These are phyloP conservation scores for Cladophialophora yegresii DNA, from an alignment of 2,329 filamentous ascomycete genomes.

Conservation along the genomic window DNA sequence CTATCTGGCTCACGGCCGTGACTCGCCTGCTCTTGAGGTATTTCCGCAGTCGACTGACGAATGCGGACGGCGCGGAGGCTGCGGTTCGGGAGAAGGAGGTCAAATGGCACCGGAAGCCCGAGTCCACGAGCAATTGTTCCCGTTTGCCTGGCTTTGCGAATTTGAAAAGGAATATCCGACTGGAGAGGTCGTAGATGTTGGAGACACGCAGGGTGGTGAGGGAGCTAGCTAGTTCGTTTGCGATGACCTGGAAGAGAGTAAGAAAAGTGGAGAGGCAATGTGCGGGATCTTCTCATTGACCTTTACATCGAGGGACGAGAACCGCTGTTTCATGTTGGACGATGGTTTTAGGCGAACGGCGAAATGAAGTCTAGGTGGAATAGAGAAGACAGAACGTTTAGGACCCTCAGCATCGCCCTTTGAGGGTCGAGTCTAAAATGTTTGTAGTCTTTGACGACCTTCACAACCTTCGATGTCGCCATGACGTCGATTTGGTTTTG, in stretches of 20 bases:
- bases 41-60: conserved; percentile 83
- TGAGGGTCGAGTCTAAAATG: not conserved
- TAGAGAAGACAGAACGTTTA: not conserved
- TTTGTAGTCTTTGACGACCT: not conserved
- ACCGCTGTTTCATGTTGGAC: conserved; percentile 59
- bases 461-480: not conserved
- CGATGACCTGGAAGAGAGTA: conserved; percentile 69
- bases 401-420: not conserved
- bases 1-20: conserved; percentile 78
- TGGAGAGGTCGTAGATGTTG: conserved; percentile 92
- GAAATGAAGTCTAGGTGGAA: not conserved
- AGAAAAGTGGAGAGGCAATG: conserved; percentile 12
- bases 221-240: conserved; percentile 80
- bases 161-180: conserved; percentile 89
- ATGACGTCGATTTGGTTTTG: conserved; percentile 20
- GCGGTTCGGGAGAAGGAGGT: conserved; percentile 88
- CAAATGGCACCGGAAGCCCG: conserved; percentile 91
- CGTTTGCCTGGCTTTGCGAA: conserved; percentile 87
- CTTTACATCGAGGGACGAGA: conserved; percentile 61
- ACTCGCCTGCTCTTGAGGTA: conserved; percentile 82
- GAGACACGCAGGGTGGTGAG: conserved; percentile 78
- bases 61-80: conserved; percentile 77
- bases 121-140: conserved; percentile 89
- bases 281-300: conserved; percentile 39
- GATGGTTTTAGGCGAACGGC: not conserved